A percentile compares a stretch with the other conserved stretches of the same genome.
Conservation (phyloP, 225 moss, liverwort and hornwort genomes). For the Pseudoscleropodium purum region DNA sequence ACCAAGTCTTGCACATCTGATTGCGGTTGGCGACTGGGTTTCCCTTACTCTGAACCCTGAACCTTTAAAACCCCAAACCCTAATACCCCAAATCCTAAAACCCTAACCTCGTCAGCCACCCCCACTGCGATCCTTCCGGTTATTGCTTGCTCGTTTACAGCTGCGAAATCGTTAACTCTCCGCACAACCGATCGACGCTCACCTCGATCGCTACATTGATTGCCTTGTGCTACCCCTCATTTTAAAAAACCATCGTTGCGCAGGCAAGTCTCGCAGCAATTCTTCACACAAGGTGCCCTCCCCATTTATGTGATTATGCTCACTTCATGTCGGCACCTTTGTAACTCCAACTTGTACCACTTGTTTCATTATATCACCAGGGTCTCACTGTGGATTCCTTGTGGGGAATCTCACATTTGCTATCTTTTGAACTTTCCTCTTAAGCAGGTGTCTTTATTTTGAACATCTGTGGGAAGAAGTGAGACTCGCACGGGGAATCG, state of each 20-base stretch:
- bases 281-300: neutral
- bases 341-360: neutral
- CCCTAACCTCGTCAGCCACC: neutral
- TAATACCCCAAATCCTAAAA: neutral
- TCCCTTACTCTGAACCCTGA: neutral
- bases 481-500: neutral
- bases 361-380: neutral
- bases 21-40: neutral
- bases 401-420: neutral
- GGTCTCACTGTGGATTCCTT: neutral
- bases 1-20: constrained; percentile 19
- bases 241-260: neutral
- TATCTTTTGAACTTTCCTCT: neutral
- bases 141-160: neutral
- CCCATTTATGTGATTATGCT: neutral
- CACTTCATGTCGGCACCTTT: neutral
- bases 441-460: neutral
- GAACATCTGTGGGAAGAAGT: neutral
- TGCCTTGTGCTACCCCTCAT: neutral
- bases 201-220: neutral
- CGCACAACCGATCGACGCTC: neutral
- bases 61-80: neutral
- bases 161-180: neutral
- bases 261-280: neutral
- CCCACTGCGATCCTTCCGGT: neutral